Evolutionary conservation across 2,329 filamentous ascomycete genomes (phyloP), one percentile per base, ranked within the genome.

Genomic region (Aureobasidium leucospermi): DNA sequence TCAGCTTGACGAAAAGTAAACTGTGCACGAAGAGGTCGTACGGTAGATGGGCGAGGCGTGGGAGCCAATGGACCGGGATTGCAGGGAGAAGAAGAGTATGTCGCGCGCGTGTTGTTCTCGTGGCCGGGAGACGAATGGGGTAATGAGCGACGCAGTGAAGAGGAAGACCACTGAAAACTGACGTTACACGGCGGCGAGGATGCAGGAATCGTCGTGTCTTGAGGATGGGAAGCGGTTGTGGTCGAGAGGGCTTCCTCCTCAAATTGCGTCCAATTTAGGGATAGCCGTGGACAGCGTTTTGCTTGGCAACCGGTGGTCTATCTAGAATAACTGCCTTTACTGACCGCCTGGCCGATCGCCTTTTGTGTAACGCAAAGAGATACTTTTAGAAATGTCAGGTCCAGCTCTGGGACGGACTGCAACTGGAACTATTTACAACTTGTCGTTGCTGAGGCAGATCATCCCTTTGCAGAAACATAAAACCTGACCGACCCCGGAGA

Each of bases 131-230:
- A 51, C 45, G 28, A 36, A 59, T 59, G 38, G 45, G 47, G 58
- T 52, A 59, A 59, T 38, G 58, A 59, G 58, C 58, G 58, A 59
- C 58, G 47, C 47, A 39, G 41, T 59, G 48, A 51, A 59, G 57
- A 39, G 39, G 29, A 41, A 49, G 39, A 28, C 42, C 46, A 59
- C 57, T 59, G 57, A 45, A 47, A 46, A 34, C 16, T 38, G 41
- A 45, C 31, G 58, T 59, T 59, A 53, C 58, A 59, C 58, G 41
- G 46, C 58, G 58, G 58, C 58, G 36, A 46, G 39, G 34, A 34
- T 58, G 55, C 55, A 58, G 55, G 55, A 58, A 57, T 31, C 34
- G 55, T 58, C 38, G 38, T 58, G 43, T 57, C 42, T 42, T 32
- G 52, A 43, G 42, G 52, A 46, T 36, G 52, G 42, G 19, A 23